These are phyloP conservation scores for Cordyceps sp. DNA, from an alignment of 2,329 filamentous ascomycete genomes.

Conservation along the genomic window DNA sequence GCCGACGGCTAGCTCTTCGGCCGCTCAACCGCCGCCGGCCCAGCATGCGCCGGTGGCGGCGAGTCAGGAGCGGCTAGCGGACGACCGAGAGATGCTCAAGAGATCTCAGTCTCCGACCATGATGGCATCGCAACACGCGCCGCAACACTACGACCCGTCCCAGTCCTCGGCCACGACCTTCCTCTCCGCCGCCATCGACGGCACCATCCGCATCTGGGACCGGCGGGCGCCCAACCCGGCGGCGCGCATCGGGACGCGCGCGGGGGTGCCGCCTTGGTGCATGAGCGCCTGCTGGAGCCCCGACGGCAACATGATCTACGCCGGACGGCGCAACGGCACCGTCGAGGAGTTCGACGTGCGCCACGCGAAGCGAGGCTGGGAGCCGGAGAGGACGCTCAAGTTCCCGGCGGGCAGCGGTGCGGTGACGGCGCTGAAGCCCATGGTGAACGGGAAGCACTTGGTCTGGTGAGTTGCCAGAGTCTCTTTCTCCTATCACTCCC, in stretches of 20 bases:
- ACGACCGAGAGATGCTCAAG: conserved; percentile 5
- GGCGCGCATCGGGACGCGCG: conserved; percentile 58
- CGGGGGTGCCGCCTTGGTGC: conserved; percentile 82
- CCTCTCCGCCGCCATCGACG: conserved; percentile 75
- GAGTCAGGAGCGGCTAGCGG: background rate
- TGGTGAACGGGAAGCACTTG: conserved; percentile 85
- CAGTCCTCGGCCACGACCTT: conserved; percentile 65
- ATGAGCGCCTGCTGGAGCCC: conserved; percentile 96
- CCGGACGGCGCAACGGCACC: conserved; percentile 74
- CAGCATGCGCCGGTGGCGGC: background rate
- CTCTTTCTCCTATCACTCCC: background rate
- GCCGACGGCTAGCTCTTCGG: no score
- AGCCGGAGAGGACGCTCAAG: conserved; percentile 63
- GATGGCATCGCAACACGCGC: conserved; percentile 18
- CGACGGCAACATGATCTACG: conserved; percentile 90
- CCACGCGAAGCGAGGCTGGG: conserved; percentile 49
- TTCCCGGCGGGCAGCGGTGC: conserved; percentile 82
- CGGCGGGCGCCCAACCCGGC: conserved; percentile 58
- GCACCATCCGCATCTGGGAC: conserved; percentile 87
- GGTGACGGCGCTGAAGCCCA: conserved; percentile 73
- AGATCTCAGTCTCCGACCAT: conserved; percentile 12
- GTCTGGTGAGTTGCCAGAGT: conserved; percentile 40
- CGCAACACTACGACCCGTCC: conserved; percentile 31
- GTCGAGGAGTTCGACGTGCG: conserved; percentile 91
- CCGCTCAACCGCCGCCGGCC: no score